Evolutionary conservation across 805 yeast genomes (phyloP).

Genomic region (Diddensiella santjacobensis): DNA sequence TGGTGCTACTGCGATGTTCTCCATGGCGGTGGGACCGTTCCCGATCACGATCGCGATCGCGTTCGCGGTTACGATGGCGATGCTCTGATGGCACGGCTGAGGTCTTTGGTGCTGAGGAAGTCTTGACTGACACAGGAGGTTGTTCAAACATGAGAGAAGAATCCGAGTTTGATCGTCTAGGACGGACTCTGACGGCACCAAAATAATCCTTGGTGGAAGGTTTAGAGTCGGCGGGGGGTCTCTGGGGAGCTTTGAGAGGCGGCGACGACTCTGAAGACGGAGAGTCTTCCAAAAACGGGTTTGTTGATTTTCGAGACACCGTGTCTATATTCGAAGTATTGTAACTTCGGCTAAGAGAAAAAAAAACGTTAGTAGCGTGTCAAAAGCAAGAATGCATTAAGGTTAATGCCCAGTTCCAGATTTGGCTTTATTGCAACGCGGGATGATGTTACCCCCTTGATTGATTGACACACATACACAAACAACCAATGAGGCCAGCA

Average conservation of each 20-base stretch:
- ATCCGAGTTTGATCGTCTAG: slow-evolving; percentile 23
- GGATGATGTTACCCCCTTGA: too few species aligned
- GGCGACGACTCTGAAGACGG: neutral
- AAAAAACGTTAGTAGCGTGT: too few species aligned
- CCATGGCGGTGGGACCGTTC: slow-evolving; percentile 2
- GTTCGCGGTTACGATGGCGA: neutral
- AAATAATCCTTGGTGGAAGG: slow-evolving; percentile 34
- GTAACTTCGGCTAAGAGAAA: slow-evolving; percentile 12
- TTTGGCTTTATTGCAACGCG: too few species aligned
- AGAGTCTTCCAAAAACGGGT: slow-evolving; percentile 24
- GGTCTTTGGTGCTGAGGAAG: neutral
- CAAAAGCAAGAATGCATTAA: too few species aligned
- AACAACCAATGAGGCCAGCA: neutral
- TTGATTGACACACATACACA: neutral
- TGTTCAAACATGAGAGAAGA: slow-evolving; percentile 25
- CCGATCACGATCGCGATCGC: slow-evolving; percentile 2
- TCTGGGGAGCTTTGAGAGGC: slow-evolving; percentile 13
- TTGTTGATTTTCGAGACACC: slow-evolving; percentile 21
- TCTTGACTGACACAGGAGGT: neutral
- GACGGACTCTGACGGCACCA: slow-evolving; percentile 34
- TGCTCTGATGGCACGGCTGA: neutral
- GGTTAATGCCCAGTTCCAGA: too few species aligned
- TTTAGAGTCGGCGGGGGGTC: slow-evolving; percentile 26
- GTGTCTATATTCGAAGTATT: slow-evolving; percentile 15
- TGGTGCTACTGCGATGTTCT: neutral